Evolutionary conservation across 2,329 filamentous ascomycete species (phyloP).

Genomic region (Trichocomaceae sp.): DNA sequence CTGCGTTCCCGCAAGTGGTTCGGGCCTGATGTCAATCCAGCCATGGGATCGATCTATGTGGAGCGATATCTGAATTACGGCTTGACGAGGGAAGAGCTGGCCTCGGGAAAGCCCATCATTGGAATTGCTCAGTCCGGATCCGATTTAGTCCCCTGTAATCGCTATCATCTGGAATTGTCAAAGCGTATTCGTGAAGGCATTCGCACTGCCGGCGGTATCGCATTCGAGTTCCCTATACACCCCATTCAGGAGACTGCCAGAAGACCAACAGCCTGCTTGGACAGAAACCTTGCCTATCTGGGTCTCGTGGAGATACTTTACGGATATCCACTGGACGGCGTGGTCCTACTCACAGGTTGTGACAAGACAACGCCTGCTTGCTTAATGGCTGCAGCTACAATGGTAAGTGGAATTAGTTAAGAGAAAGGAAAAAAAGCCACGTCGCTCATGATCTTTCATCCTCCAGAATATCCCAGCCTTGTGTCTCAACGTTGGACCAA

Average conservation of each 20-base stretch:
- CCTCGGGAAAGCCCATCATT: constrained; percentile 46
- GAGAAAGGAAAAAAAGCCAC: not conserved
- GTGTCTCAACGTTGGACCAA: constrained; percentile 48
- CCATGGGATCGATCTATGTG: constrained; percentile 44
- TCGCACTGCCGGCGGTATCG: constrained; percentile 43
- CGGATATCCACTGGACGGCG: constrained; percentile 46
- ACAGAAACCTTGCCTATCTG: constrained; percentile 46
- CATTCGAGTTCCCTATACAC: constrained; percentile 48
- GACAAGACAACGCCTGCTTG: constrained; percentile 49
- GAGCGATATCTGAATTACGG: constrained; percentile 49
- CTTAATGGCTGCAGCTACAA: constrained; percentile 48
- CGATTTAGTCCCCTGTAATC: constrained; percentile 47
- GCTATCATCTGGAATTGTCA: constrained; percentile 44
- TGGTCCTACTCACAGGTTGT: constrained; percentile 47
- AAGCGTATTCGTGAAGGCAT: constrained; percentile 48
- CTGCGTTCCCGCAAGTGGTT: constrained; percentile 43
- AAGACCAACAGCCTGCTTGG: constrained; percentile 45
- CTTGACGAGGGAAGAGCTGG: constrained; percentile 44
- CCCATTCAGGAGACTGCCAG: constrained; percentile 47
- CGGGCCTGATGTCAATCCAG: constrained; percentile 37
- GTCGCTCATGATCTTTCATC: not conserved
- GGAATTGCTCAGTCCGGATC: constrained; percentile 49
- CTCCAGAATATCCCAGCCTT: constrained; percentile 46
- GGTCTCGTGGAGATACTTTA: constrained; percentile 44
- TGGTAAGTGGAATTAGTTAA: constrained; percentile 26